These are phyloP conservation scores for Pilasporangium apinafurcum DNA, from an alignment of 352 stramenopile species.

Conservation along the genomic window DNA sequence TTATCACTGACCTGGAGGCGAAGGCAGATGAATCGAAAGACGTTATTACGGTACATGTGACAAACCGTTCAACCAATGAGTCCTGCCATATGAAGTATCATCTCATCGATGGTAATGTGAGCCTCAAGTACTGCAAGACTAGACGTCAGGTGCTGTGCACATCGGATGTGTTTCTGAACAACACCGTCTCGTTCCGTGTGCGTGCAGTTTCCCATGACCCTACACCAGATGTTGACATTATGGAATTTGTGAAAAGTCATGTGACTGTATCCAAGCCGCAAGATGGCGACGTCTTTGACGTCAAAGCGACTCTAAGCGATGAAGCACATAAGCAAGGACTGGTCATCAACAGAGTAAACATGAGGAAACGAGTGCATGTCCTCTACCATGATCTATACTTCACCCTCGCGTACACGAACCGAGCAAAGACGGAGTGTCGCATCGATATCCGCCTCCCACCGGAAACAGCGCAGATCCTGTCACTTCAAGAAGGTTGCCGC, in stretches of 20 bases:
- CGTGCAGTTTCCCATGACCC: slow-evolving; percentile 15
- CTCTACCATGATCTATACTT: slow-evolving; percentile 13
- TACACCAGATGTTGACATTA: neutral
- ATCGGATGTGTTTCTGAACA: slow-evolving; percentile 26
- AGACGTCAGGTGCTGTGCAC: slow-evolving; percentile 9
- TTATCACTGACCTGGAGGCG: slow-evolving; percentile 23
- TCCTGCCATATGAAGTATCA: slow-evolving; percentile 33
- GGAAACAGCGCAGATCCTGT: too few relatives aligned
- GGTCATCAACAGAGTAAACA: slow-evolving; percentile 11
- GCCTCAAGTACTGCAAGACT: slow-evolving; percentile 7
- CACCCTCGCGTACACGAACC: too few relatives aligned
- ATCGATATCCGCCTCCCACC: too few relatives aligned
- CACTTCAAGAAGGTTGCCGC: too few relatives aligned
- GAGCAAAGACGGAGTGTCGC: too few relatives aligned
- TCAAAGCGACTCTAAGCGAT: slow-evolving; percentile 7
- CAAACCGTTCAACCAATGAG: neutral
- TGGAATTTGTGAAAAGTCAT: slow-evolving; percentile 12
- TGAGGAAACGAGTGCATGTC: slow-evolving; percentile 14
- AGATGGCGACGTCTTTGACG: slow-evolving; percentile 15
- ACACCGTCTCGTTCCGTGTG: slow-evolving; percentile 21
- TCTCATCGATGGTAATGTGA: slow-evolving; percentile 23
- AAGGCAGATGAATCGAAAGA: slow-evolving; percentile 8
- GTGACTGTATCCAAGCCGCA: slow-evolving; percentile 12
- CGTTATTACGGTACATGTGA: slow-evolving; percentile 19
- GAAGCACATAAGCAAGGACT: slow-evolving; percentile 13